Base-by-base conservation (phyloP, 192 early-diverging fungal species). In the Coemansia sp. region DNA sequence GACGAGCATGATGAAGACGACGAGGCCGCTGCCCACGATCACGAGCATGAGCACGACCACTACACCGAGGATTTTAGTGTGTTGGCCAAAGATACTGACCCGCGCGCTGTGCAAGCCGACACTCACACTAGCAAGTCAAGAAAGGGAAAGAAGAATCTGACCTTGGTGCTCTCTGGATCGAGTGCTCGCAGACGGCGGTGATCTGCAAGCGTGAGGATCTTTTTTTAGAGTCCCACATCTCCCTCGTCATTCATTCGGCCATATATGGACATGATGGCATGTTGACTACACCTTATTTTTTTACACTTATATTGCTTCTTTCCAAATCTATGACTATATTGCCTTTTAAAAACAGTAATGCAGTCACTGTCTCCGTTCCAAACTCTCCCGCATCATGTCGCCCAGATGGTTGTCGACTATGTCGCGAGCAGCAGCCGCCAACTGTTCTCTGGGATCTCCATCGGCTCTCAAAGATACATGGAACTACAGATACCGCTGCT, bases 81-180 rank as follows among this genome's bases (percentile, higher is more conserved):
- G 4, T 52, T 55, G 23, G 39, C 70, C 8, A 76, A 73, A 43
- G 55, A 30, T 11, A 23, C 63, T 19, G 64, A 59, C 8, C 65
- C 64, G 33, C 46, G 26, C 26, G 26, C 64, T 7, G 49, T 32
- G 3, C 59, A 63, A 35, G 13, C n/a, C 33, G 39, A 67, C 23
- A 44, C 33, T 11, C 17, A 14, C 16, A 44, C 40, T 11, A 35
- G 30, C 19, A 61, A 66, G 32, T 30, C 28, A 6, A 49, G 55
- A 9, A 78, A 70, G 62, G 44, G 49, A 42, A 82, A 73, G 53
- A 76, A 69, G 55, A 65, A 61, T 11, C 14, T 76, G 16, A 82
- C 66, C 19, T 46, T 82, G 23, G 74, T 76, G 26, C 60, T 82
- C 3, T 70, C 79, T 6, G 79, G 79, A 26, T 57, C 74, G 17